A percentile compares a stretch with the other conserved stretches of the same genome.
Evolutionary conservation across 305 asterid species (phyloP).

Genomic region (Solanum hybrid): DNA sequence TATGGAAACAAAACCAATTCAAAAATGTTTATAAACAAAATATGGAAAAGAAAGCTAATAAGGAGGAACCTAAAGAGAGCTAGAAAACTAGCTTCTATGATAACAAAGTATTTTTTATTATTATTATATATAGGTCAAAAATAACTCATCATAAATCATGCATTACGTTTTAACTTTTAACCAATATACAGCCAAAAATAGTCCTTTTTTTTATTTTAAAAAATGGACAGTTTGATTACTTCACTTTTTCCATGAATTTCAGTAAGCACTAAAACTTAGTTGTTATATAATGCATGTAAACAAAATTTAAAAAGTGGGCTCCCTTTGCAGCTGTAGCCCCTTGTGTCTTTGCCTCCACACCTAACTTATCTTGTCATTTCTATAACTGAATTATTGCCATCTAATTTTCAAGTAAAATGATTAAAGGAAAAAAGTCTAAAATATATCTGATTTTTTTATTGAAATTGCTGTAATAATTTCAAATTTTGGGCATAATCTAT

Average conservation of each 20-base stretch:
- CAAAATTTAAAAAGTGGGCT: slow-evolving; percentile 17
- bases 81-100: neutral
- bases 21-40: neutral
- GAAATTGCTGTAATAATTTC: no score
- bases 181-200: neutral
- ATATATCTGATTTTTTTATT: no score
- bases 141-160: neutral
- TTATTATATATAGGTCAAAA: neutral
- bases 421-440: no score
- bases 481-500: no score
- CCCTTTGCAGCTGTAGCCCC: slow-evolving; percentile 35
- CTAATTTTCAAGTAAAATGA: slow-evolving; percentile 3
- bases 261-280: neutral
- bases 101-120: neutral
- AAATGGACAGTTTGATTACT: neutral
- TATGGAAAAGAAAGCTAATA: neutral
- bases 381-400: slow-evolving; percentile 22
- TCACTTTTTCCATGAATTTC: slow-evolving; percentile 2
- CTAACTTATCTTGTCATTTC: slow-evolving; percentile 35
- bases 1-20: neutral
- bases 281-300: slow-evolving; percentile 13
- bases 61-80: neutral
- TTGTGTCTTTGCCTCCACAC: slow-evolving; percentile 13
- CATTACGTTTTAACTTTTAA: neutral
- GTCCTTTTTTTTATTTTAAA: neutral